Percentiles rank a stretch among this genome's conserved stretches.
phyloP scores from a whole-genome alignment of 495 filamentous ascomycete species.

The Rhizodiscina lignyota region DNA sequence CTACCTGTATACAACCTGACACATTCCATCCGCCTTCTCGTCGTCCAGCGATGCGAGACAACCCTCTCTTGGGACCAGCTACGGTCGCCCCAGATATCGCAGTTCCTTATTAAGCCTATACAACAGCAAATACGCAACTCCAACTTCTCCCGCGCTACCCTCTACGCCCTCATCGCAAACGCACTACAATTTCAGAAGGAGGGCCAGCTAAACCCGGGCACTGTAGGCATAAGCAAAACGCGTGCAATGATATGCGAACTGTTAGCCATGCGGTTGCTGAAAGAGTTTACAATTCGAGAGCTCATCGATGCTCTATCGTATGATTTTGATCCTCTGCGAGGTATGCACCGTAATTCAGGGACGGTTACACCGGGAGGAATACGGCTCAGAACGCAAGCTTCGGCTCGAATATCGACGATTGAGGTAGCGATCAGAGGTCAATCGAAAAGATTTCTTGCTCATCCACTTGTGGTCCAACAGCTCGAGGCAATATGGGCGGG shows the following conservation, averaged over 20 bases:
- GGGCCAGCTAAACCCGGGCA: slow-evolving; percentile 60
- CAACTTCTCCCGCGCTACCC: slow-evolving; percentile 68
- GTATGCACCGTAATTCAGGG: slow-evolving; percentile 30
- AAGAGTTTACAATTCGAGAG: slow-evolving; percentile 75
- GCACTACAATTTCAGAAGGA: slow-evolving; percentile 88
- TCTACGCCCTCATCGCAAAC: slow-evolving; percentile 86
- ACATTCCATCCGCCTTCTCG: slow-evolving; percentile 68
- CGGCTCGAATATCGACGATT: slow-evolving; percentile 70
- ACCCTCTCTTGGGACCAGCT: slow-evolving; percentile 92
- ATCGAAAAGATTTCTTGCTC: slow-evolving; percentile 76
- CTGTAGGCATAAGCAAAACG: slow-evolving; percentile 63
- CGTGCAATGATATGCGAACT: slow-evolving; percentile 78
- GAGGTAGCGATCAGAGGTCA: slow-evolving; percentile 83
- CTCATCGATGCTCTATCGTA: slow-evolving; percentile 85
- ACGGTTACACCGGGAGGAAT: slow-evolving; percentile 16
- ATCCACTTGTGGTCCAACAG: slow-evolving; percentile 80
- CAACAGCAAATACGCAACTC: slow-evolving; percentile 65
- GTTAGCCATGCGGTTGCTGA: slow-evolving; percentile 76
- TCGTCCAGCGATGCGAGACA: slow-evolving; percentile 72
- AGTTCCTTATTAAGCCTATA: slow-evolving; percentile 84
- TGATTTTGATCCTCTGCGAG: slow-evolving; percentile 84
- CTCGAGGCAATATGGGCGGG: slow-evolving; percentile 93
- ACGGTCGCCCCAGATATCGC: slow-evolving; percentile 82
- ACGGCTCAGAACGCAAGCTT: slow-evolving; percentile 24
- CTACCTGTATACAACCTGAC: slow-evolving; percentile 83